Percentiles rank a stretch among this genome's conserved stretches.
phyloP scores from a whole-genome alignment of 768 basidiomycete genomes.

The Calocybe gangraenosa region DNA sequence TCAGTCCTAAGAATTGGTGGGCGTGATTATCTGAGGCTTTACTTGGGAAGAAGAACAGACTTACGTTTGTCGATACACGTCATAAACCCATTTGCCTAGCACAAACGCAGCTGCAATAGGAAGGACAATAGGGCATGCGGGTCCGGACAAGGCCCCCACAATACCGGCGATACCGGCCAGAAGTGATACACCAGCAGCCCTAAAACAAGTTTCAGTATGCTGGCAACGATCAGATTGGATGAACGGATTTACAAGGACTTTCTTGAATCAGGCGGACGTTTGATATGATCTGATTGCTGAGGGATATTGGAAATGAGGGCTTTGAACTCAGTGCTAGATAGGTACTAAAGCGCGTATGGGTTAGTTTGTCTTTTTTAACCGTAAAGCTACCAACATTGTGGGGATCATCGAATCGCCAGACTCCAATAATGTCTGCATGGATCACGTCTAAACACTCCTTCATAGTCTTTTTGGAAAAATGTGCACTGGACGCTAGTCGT shows the following conservation, averaged over 20 bases:
- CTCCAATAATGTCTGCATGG: conserved; percentile 20
- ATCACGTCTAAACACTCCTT: conserved; percentile 19
- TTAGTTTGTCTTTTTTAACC: not conserved
- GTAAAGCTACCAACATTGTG: conserved; percentile 9
- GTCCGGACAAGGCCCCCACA: conserved; percentile 11
- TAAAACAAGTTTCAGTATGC: not conserved
- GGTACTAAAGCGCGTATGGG: conserved; percentile 8
- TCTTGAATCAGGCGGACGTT: not conserved
- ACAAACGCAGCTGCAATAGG: conserved; percentile 17
- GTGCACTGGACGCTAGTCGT: conserved; percentile 18
- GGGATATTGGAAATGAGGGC: conserved; percentile 15
- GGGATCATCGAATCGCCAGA: conserved; percentile 24
- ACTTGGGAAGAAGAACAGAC: not conserved
- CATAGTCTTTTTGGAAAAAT: conserved; percentile 16
- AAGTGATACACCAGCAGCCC: conserved; percentile 9
- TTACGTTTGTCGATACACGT: conserved; percentile 20
- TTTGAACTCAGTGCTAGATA: conserved; percentile 15
- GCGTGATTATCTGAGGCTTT: not conserved
- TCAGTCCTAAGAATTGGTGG: conserved; percentile 4
- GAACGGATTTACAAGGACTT: conserved; percentile 7
- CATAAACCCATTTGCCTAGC: conserved; percentile 17
- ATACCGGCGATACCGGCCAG: conserved; percentile 15
- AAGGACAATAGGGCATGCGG: conserved; percentile 17
- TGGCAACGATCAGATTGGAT: too few relatives aligned
- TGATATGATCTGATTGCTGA: not conserved